Evolutionary conservation across 768 basidiomycete genomes (phyloP).

Genomic region (Pholiota microspora): DNA sequence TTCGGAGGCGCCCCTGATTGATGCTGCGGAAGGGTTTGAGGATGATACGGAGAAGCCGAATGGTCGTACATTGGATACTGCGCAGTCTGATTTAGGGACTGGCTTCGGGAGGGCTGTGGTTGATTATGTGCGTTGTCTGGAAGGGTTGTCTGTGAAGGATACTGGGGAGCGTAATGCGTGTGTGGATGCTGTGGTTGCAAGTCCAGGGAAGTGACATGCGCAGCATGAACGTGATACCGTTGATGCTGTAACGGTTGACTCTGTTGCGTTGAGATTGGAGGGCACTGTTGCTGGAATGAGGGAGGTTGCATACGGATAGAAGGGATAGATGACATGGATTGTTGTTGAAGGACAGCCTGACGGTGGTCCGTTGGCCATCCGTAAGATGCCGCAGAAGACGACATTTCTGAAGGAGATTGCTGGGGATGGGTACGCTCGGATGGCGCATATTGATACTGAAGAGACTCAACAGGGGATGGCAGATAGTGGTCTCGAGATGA

Average conservation of each 20-base stretch:
- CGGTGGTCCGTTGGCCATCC: constrained; percentile 2
- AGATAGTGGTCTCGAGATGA: constrained; percentile 2
- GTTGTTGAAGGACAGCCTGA: background rate
- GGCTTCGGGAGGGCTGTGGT: constrained; percentile 18
- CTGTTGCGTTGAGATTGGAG: constrained; percentile 2
- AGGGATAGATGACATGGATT: background rate
- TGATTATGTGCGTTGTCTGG: constrained; percentile 6
- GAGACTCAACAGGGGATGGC: background rate
- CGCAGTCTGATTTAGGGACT: constrained; percentile 6
- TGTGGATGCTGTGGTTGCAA: constrained; percentile 9
- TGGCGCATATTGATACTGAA: constrained; percentile 1
- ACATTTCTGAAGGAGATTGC: background rate
- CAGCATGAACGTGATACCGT: constrained; percentile 13
- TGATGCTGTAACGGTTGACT: background rate
- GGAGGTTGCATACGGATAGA: background rate
- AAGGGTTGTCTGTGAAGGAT: constrained; percentile 5
- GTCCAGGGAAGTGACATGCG: background rate
- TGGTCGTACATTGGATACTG: constrained; percentile 1
- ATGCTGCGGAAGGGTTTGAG: constrained; percentile 6
- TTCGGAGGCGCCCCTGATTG: constrained; percentile 19
- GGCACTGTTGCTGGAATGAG: background rate
- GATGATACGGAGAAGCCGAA: background rate
- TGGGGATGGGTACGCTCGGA: constrained; percentile 10
- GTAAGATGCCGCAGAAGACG: background rate
- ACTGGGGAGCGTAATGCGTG: constrained; percentile 13